These are phyloP conservation scores for Citrus australasica DNA, from an alignment of 345 rosid genomes.

Conservation along the genomic window DNA sequence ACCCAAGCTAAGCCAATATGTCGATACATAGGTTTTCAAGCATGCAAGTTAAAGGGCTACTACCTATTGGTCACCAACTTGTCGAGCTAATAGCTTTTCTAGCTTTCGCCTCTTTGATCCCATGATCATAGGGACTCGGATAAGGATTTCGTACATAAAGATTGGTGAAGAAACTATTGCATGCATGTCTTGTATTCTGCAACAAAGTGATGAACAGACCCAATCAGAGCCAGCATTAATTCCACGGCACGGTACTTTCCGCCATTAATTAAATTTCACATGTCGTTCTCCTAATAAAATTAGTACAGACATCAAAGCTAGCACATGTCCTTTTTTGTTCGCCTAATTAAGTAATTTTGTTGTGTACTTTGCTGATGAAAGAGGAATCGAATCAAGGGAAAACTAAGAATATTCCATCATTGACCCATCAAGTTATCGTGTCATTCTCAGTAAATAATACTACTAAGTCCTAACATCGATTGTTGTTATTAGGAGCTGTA, in stretches of 20 bases:
- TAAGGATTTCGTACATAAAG: neutral
- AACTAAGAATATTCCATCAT: neutral
- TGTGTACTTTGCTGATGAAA: neutral
- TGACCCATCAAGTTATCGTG: neutral
- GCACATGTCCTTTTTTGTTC: neutral
- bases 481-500: neutral
- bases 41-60: no score
- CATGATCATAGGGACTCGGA: neutral
- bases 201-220: neutral
- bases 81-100: neutral
- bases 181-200: neutral
- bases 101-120: neutral
- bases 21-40: no score
- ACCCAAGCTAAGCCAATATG: no score
- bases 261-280: no score
- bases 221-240: neutral
- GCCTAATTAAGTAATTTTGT: neutral
- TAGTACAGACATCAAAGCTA: neutral
- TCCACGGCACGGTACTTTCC: no score
- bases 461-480: no score
- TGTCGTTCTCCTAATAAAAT: neutral
- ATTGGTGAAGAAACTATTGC: neutral
- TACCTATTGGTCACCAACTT: neutral
- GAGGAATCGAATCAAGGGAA: neutral
- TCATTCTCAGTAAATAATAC: neutral